Base-by-base conservation (phyloP, 2,329 filamentous ascomycete species). In the Aaosphaeria arxii region DNA sequence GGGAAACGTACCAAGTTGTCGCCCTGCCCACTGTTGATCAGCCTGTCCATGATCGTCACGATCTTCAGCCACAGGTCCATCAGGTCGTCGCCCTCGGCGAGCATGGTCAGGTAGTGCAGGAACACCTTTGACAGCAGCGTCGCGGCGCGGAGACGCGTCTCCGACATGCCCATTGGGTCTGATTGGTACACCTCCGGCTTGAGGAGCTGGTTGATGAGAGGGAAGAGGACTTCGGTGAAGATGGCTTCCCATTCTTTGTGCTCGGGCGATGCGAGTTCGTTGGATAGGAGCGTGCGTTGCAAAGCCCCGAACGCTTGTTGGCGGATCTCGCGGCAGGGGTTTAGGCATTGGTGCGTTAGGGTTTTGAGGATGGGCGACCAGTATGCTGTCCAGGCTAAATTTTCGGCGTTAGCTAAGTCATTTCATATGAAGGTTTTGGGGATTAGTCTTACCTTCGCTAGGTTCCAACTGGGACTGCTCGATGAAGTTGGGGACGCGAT, bases 291-390 rank as follows among this genome's bases (percentile, higher is more conserved):
- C 2, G 89, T 87, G 47, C 91, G 82, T 67, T 97, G 92, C 11
- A 99, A 77, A 7, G 86, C 89, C 6, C 87, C 84, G 59, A 97
- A 89, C 1, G 94, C 90, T 62, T 95, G 82, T 61, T 95, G 88
- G 3, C 94, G 85, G 50, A 99, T 89, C 60, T 96, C 91, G 46
- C 92, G 87, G 64, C 91, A 96, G 1, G 91, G 91, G 66, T 97
- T 99, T 46, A 89, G 89, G 71, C 91, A 96, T 72, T 99, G 94
- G 4, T 84, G 84, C 3, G 88, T 94, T 13, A 99, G 75, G 5
- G 90, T 88, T 58, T 90, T 84, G 71, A 99, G 94, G 29, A 99
- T 91, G 1, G 92, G 94, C 11, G 91, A 86, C 94, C 94, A 99
- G 69, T 99, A 99, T 6, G 94, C 90, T 44, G 90, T 91, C 94